These are phyloP conservation scores for Cutaneotrichosporon arboriforme DNA, from an alignment of 1,284 basidiomycete species.

Conservation along the genomic window DNA sequence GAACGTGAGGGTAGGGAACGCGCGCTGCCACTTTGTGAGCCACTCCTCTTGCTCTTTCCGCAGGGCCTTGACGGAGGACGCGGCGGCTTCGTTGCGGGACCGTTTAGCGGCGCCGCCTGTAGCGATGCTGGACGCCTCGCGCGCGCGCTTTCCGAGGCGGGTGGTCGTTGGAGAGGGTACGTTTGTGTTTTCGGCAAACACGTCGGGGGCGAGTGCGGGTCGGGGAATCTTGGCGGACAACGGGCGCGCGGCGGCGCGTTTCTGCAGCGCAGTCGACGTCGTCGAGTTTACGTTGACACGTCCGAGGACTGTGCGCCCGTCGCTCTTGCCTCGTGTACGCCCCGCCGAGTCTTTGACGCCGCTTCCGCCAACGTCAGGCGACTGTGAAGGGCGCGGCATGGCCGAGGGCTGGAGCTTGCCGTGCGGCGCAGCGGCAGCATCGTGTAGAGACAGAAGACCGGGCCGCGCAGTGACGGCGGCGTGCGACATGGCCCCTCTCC, in stretches of 20 bases:
- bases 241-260: constrained; percentile 1
- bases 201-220: constrained; percentile 22
- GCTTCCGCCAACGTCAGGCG: not conserved
- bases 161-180: not conserved
- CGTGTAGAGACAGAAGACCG: constrained; percentile 15
- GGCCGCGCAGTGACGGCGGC: constrained; percentile 17
- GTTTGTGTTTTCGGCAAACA: constrained; percentile 19
- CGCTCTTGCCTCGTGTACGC: not conserved
- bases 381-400: constrained; percentile 8
- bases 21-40: constrained; percentile 72
- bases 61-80: constrained; percentile 3
- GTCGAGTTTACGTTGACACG: constrained; percentile 18
- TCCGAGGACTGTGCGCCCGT: constrained; percentile 13
- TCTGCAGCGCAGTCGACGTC: not conserved
- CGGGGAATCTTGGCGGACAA: constrained; percentile 15
- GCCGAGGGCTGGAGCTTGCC: constrained; percentile 7
- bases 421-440: too few relatives aligned
- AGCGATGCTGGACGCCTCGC: not conserved
- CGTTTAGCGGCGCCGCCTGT: constrained; percentile 3
- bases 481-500: constrained; percentile 16
- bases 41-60: constrained; percentile 62
- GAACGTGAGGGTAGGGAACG: constrained; percentile 77
- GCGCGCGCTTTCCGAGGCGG: constrained; percentile 14
- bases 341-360: too few relatives aligned
- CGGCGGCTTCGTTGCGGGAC: constrained; percentile 7